phyloP scores from a whole-genome alignment of 257 asterid genomes.

The Apocynum venetum region DNA sequence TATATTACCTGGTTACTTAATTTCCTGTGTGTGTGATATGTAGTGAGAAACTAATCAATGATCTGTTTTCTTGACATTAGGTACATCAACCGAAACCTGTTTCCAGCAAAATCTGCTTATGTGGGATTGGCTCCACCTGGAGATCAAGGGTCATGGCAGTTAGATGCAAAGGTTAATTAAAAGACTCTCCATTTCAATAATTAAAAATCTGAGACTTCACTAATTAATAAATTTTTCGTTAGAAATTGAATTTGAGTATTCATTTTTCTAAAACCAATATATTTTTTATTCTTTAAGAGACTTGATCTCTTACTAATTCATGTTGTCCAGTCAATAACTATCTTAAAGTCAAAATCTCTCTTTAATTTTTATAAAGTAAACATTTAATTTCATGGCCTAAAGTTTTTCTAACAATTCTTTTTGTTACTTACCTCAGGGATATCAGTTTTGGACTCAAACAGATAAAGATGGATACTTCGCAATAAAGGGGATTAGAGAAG shows the following conservation, averaged over 20 bases:
- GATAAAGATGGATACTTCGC: slow-evolving; percentile 35
- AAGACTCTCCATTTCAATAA: no score
- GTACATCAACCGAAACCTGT: background rate
- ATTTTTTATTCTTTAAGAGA: no score
- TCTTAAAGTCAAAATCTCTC: no score
- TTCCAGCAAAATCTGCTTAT: slow-evolving; percentile 17
- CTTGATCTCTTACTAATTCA: no score
- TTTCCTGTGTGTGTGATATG: background rate
- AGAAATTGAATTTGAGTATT: no score
- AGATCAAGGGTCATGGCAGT: slow-evolving; percentile 35
- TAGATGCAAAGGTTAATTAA: slow-evolving; percentile 27
- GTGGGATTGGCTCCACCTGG: slow-evolving; percentile 36
- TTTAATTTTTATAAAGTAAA: no score
- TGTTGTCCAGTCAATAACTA: no score
- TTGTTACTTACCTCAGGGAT: slow-evolving; percentile 11
- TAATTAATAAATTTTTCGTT: no score
- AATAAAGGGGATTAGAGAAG: slow-evolving; percentile 44
- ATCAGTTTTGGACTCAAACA: slow-evolving; percentile 18
- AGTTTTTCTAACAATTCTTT: background rate
- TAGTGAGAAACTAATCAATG: background rate
- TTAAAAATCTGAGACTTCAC: background rate
- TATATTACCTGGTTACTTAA: background rate
- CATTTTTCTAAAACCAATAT: no score
- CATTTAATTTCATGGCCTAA: background rate
- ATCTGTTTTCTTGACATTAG: background rate